These are phyloP conservation scores for Xylaria grammica DNA, from an alignment of 495 filamentous ascomycete genomes.

Conservation along the genomic window DNA sequence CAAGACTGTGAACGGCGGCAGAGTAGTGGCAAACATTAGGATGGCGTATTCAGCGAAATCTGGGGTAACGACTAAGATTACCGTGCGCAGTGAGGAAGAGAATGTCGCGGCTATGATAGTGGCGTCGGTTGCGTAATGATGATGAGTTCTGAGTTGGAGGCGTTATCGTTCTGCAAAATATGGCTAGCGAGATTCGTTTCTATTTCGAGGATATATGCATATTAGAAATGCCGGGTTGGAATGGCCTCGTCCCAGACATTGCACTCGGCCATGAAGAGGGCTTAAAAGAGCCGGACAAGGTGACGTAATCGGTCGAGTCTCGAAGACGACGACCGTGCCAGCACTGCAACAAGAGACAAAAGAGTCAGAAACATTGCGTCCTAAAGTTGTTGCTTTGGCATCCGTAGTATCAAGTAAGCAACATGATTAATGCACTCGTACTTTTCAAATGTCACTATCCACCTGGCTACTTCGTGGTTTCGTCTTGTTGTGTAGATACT, in stretches of 20 bases:
- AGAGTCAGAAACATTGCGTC: background rate
- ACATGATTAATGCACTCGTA: background rate
- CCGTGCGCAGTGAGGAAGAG: slow-evolving; percentile 88
- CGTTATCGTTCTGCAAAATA: slow-evolving; percentile 35
- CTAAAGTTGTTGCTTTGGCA: too few relatives aligned
- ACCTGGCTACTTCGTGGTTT: too few relatives aligned
- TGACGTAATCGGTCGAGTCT: slow-evolving; percentile 10
- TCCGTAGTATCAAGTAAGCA: background rate
- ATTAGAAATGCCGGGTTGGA: slow-evolving; percentile 20
- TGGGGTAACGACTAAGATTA: slow-evolving; percentile 93
- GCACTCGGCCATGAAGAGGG: background rate
- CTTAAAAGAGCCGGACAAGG: slow-evolving; percentile 2
- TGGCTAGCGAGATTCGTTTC: slow-evolving; percentile 37
- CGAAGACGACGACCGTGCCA: background rate
- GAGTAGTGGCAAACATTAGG: slow-evolving; percentile 83
- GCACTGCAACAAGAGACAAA: slow-evolving; percentile 4
- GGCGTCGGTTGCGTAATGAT: slow-evolving; percentile 76
- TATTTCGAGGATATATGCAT: slow-evolving; percentile 35
- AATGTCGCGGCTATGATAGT: slow-evolving; percentile 85
- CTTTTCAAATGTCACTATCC: too few relatives aligned
- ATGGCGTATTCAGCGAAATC: slow-evolving; percentile 94
- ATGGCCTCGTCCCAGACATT: slow-evolving; percentile 1
- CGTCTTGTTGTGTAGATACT: too few relatives aligned
- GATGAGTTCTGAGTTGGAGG: slow-evolving; percentile 36
- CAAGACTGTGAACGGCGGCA: slow-evolving; percentile 90